These are phyloP conservation scores for Raffaelea arxii DNA, from an alignment of 2,329 filamentous ascomycete species.

Conservation along the genomic window DNA sequence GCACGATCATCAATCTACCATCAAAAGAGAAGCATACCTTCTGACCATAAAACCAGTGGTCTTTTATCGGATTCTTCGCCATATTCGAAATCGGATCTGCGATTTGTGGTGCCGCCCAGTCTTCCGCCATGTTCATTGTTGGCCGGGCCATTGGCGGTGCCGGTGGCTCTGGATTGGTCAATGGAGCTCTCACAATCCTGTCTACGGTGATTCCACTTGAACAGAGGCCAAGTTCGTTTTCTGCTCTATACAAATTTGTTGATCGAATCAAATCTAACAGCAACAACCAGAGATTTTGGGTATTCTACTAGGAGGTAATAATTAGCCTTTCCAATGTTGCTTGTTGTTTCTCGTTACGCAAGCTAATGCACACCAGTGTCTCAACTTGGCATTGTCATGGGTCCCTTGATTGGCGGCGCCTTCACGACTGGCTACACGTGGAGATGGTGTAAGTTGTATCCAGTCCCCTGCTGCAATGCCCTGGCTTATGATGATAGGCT, in stretches of 20 bases:
- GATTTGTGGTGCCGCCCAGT: conserved; percentile 38
- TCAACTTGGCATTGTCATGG: conserved; percentile 34
- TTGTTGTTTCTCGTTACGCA: too few species aligned
- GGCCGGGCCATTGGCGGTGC: conserved; percentile 45
- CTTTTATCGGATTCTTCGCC: conserved; percentile 29
- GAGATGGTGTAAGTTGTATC: conserved; percentile 35
- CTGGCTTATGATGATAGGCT: too few species aligned
- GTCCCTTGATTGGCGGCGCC: conserved; percentile 35
- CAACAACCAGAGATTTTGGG: too few species aligned
- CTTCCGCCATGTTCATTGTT: conserved; percentile 40
- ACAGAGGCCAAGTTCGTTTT: too few species aligned
- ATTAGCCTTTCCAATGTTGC: too few species aligned
- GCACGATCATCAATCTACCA: conserved; percentile 16
- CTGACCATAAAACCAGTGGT: conserved; percentile 17
- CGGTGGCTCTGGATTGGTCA: too few species aligned
- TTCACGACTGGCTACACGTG: conserved; percentile 29
- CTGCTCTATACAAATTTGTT: too few species aligned
- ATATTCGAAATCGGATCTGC: conserved; percentile 46
- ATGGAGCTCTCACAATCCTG: too few species aligned
- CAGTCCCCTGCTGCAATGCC: too few species aligned
- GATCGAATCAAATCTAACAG: too few species aligned
- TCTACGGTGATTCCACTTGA: too few species aligned
- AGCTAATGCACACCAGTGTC: conserved; percentile 18
- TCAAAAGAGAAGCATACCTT: not conserved
- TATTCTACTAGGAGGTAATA: too few species aligned